Evolutionary conservation across 164 flowering plant species (phyloP).

Genomic region (Vitis rupestris): DNA sequence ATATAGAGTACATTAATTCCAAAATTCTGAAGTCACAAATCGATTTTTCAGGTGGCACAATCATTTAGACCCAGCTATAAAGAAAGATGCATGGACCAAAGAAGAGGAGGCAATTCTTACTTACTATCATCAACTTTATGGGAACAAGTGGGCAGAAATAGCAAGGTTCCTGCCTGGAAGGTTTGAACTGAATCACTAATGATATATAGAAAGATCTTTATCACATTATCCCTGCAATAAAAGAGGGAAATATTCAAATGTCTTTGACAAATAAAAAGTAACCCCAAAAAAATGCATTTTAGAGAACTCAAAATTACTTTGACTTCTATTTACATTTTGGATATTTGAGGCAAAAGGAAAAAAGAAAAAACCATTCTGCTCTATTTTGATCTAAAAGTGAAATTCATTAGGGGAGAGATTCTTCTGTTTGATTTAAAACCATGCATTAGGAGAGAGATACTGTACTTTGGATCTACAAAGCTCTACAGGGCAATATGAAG

Average conservation of each 20-base stretch:
- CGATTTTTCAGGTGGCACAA: conserved; percentile 60
- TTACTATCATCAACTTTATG: conserved; percentile 36
- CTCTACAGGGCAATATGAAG: no score
- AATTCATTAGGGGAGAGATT: no score
- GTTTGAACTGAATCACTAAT: conserved; percentile 18
- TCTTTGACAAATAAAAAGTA: not conserved
- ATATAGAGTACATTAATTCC: not conserved
- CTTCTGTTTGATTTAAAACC: no score
- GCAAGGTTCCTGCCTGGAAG: conserved; percentile 65
- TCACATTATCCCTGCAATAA: not conserved
- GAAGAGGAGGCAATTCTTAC: conserved; percentile 51
- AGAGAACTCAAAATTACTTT: no score
- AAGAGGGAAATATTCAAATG: not conserved
- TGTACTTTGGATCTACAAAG: no score
- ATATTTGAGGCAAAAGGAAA: no score
- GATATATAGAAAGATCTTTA: no score
- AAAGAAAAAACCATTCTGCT: no score
- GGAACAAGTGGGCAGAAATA: conserved; percentile 75
- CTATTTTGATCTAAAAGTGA: no score
- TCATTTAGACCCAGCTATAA: conserved; percentile 61
- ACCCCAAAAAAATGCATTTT: no score
- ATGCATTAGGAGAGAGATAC: no score
- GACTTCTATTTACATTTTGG: no score
- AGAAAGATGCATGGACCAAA: conserved; percentile 55
- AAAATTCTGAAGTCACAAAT: not conserved